These are phyloP conservation scores for Cardamine chenopodiifolia DNA, from an alignment of 345 rosid species.

Conservation along the genomic window DNA sequence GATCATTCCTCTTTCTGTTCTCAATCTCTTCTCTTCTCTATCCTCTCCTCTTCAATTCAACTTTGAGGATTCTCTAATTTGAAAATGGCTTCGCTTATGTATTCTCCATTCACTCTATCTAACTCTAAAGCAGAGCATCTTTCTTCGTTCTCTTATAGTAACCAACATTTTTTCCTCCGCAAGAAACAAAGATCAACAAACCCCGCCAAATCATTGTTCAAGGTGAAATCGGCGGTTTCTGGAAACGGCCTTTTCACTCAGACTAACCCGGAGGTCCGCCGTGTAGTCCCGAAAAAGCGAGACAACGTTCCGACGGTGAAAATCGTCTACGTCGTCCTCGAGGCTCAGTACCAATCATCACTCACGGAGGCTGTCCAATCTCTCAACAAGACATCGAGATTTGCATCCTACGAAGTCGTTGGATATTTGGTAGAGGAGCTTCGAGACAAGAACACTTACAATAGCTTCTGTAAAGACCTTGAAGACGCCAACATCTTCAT, in stretches of 20 bases:
- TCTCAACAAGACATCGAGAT: slow-evolving; percentile 61
- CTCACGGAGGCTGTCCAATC: slow-evolving; percentile 78
- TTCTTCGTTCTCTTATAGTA: slow-evolving; percentile 72
- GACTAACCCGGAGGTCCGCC: slow-evolving; percentile 84
- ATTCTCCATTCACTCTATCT: slow-evolving; percentile 68
- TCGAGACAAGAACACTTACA: slow-evolving; percentile 67
- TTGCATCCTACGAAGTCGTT: slow-evolving; percentile 81
- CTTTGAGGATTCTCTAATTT: slow-evolving; percentile 27
- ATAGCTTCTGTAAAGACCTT: slow-evolving; percentile 78
- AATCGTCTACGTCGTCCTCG: slow-evolving; percentile 90
- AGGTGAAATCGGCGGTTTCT: slow-evolving; percentile 60
- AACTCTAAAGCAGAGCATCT: slow-evolving; percentile 69
- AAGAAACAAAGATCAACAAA: slow-evolving; percentile 41
- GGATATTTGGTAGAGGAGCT: slow-evolving; percentile 98
- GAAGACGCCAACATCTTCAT: slow-evolving; percentile 91
- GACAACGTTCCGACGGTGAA: slow-evolving; percentile 80
- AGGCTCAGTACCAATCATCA: slow-evolving; percentile 96
- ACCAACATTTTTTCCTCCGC: slow-evolving; percentile 72
- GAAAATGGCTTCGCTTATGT: slow-evolving; percentile 75
- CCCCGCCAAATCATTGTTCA: slow-evolving; percentile 49
- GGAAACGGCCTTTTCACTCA: slow-evolving; percentile 99
- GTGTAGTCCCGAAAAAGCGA: slow-evolving; percentile 73
- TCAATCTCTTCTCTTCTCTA: slow-evolving; percentile 4
- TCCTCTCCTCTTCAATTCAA: slow-evolving; percentile 21
- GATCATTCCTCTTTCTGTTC: background rate